Percentiles rank a stretch among this genome's conserved stretches.
These are phyloP conservation scores for Didymella lethalis DNA, from an alignment of 2,329 filamentous ascomycete genomes.

Conservation along the genomic window DNA sequence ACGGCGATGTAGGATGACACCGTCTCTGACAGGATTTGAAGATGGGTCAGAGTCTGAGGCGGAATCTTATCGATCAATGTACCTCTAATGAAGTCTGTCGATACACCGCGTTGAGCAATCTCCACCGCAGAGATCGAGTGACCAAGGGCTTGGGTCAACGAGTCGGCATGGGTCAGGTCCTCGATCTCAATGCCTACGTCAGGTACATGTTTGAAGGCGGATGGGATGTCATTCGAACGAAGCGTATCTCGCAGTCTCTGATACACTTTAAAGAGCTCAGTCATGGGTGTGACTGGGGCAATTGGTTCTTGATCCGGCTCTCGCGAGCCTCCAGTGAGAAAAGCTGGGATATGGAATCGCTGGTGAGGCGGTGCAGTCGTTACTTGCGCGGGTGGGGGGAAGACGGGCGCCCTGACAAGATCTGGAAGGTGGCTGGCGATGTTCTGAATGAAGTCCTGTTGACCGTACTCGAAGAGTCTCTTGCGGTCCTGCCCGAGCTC, in stretches of 20 bases:
- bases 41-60: slow-evolving; percentile 81
- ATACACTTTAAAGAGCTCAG: slow-evolving; percentile 64
- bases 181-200: slow-evolving; percentile 52
- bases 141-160: slow-evolving; percentile 72
- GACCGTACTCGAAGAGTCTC: slow-evolving; percentile 61
- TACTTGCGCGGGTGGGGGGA: slow-evolving; percentile 25
- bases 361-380: slow-evolving; percentile 30
- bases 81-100: slow-evolving; percentile 70
- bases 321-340: slow-evolving; percentile 28
- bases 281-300: slow-evolving; percentile 35
- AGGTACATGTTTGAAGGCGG: slow-evolving; percentile 56
- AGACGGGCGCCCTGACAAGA: slow-evolving; percentile 34
- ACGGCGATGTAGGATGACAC: slow-evolving; percentile 83
- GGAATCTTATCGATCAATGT: slow-evolving; percentile 85
- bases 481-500: slow-evolving; percentile 54
- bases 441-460: slow-evolving; percentile 59
- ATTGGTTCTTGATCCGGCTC: slow-evolving; percentile 13
- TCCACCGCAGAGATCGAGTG: slow-evolving; percentile 88
- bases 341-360: slow-evolving; percentile 45
- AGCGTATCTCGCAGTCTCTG: slow-evolving; percentile 64
- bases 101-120: slow-evolving; percentile 87
- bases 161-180: slow-evolving; percentile 63
- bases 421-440: slow-evolving; percentile 55
- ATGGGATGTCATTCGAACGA: slow-evolving; percentile 58
- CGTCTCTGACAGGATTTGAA: slow-evolving; percentile 88